phyloP scores from a whole-genome alignment of 306 rosid species.

The Rosa rugosa region DNA sequence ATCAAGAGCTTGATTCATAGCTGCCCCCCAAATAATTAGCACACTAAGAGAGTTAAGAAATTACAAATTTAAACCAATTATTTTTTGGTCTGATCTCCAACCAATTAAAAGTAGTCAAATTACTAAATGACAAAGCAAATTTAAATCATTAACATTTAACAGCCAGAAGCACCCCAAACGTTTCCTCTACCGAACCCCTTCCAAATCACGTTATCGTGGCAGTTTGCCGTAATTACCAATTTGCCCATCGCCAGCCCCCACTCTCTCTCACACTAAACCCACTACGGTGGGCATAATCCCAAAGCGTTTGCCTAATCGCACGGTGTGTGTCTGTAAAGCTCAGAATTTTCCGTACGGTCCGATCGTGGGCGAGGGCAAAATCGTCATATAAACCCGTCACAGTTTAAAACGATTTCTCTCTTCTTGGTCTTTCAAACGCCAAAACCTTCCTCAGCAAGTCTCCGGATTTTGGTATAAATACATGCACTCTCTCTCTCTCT shows the following conservation, averaged over 20 bases:
- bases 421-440: neutral
- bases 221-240: neutral
- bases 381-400: neutral
- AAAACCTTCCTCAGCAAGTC: neutral
- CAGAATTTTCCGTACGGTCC: neutral
- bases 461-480: neutral
- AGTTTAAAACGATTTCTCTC: too few relatives aligned
- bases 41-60: too few relatives aligned
- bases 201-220: neutral
- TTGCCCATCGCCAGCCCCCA: neutral
- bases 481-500: neutral
- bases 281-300: too few relatives aligned
- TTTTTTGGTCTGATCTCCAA: too few relatives aligned
- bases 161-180: neutral
- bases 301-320: neutral
- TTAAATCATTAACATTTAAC: neutral
- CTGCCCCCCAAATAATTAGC: too few relatives aligned
- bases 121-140: too few relatives aligned
- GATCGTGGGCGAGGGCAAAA: neutral
- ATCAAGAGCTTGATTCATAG: too few relatives aligned
- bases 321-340: neutral
- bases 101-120: too few relatives aligned
- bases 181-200: neutral
- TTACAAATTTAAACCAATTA: too few relatives aligned
- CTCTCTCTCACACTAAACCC: neutral